phyloP scores from a whole-genome alignment of 2,329 filamentous ascomycete species.

The Emergomyces pasteurianus region DNA sequence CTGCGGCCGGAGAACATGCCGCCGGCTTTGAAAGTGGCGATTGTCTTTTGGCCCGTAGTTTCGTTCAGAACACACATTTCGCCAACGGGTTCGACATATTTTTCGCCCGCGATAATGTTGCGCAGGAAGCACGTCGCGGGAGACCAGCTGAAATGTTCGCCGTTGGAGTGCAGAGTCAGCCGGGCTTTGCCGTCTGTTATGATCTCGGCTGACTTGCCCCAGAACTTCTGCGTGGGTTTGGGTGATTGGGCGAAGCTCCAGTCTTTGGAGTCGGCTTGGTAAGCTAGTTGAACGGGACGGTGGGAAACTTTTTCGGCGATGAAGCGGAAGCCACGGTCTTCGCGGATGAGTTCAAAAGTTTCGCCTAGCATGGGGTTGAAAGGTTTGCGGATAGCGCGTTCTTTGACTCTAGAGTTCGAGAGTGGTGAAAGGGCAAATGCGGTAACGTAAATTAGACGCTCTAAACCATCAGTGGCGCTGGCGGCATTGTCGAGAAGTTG shows the following conservation, averaged over 20 bases:
- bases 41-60: slow-evolving; percentile 66
- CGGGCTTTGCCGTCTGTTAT: slow-evolving; percentile 82
- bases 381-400: slow-evolving; percentile 86
- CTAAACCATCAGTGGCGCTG: slow-evolving; percentile 42
- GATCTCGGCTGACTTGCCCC: slow-evolving; percentile 92
- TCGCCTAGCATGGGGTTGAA: slow-evolving; percentile 97
- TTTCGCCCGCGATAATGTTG: slow-evolving; percentile 95
- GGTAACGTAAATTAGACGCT: slow-evolving; percentile 71
- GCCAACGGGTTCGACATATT: slow-evolving; percentile 91
- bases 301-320: slow-evolving; percentile 94
- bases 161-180: slow-evolving; percentile 59
- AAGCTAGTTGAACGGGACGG: slow-evolving; percentile 81
- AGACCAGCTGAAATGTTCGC: slow-evolving; percentile 81
- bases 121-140: slow-evolving; percentile 81
- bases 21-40: slow-evolving; percentile 84
- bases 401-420: slow-evolving; percentile 69
- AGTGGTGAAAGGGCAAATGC: slow-evolving; percentile 87
- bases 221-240: slow-evolving; percentile 89
- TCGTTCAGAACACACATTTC: slow-evolving; percentile 81
- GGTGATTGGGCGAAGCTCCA: slow-evolving; percentile 87
- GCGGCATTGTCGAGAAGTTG: slow-evolving; percentile 67
- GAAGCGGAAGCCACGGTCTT: slow-evolving; percentile 77
- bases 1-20: slow-evolving; percentile 94
- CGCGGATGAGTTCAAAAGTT: slow-evolving; percentile 82
- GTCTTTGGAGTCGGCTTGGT: slow-evolving; percentile 72